These are phyloP conservation scores for Chenopodium formosanum DNA, from an alignment of 148 eudicot species.

Conservation along the genomic window DNA sequence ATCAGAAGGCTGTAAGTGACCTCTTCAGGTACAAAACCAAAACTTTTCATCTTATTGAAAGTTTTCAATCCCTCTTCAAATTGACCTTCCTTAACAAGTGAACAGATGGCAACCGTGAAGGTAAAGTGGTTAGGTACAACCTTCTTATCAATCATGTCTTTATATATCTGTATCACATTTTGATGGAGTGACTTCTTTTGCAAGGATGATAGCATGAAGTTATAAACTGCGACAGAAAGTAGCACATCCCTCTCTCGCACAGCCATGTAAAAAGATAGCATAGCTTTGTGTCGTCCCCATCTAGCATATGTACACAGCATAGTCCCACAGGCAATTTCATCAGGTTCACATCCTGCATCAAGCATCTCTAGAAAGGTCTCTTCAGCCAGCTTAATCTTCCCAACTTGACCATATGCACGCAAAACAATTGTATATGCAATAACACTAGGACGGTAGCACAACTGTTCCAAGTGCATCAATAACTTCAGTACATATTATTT, in stretches of 20 bases:
- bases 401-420: slow-evolving; percentile 92
- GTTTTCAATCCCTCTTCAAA: slow-evolving; percentile 56
- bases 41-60: slow-evolving; percentile 63
- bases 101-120: slow-evolving; percentile 68
- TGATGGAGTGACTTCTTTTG: slow-evolving; percentile 78
- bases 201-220: slow-evolving; percentile 89
- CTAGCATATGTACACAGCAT: slow-evolving; percentile 91
- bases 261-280: slow-evolving; percentile 86
- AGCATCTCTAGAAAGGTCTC: slow-evolving; percentile 95
- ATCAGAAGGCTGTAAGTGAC: slow-evolving; percentile 75
- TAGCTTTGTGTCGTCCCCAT: slow-evolving; percentile 90
- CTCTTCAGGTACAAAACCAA: slow-evolving; percentile 80
- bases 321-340: slow-evolving; percentile 95
- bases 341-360: slow-evolving; percentile 94
- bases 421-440: slow-evolving; percentile 81
- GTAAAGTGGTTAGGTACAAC: slow-evolving; percentile 74
- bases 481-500: slow-evolving; percentile 19
- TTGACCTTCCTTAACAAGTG: slow-evolving; percentile 67
- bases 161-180: slow-evolving; percentile 56
- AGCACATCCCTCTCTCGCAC: slow-evolving; percentile 64
- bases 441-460: slow-evolving; percentile 80
- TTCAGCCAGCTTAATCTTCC: slow-evolving; percentile 87
- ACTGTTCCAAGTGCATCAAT: slow-evolving; percentile 50
- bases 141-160: slow-evolving; percentile 50
- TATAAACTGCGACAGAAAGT: slow-evolving; percentile 68